Evolutionary conservation across 768 basidiomycete species (phyloP).

Genomic region (Leccinum arenicola): DNA sequence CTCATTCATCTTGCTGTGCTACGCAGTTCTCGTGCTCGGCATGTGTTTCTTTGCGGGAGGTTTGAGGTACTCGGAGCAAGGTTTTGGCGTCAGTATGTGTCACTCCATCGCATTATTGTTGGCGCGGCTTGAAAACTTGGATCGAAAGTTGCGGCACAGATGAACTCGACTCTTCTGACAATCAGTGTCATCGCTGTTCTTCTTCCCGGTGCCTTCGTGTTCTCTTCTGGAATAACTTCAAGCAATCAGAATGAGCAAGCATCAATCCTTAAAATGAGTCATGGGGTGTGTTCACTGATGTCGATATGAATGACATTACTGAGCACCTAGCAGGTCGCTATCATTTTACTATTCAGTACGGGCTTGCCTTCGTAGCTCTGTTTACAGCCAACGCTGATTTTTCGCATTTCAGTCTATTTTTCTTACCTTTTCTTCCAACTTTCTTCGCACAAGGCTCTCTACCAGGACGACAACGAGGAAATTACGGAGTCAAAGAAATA

Average conservation of each 20-base stretch:
- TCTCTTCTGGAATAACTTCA: slow-evolving; percentile 40
- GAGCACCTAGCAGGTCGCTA: slow-evolving; percentile 51
- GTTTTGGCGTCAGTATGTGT: slow-evolving; percentile 63
- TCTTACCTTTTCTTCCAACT: slow-evolving; percentile 80
- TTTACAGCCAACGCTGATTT: slow-evolving; percentile 1
- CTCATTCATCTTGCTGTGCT: background rate
- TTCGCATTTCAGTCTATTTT: slow-evolving; percentile 53
- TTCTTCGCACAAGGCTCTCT: slow-evolving; percentile 74
- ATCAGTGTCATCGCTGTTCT: slow-evolving; percentile 80
- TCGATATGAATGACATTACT: slow-evolving; percentile 2
- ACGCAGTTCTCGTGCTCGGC: slow-evolving; percentile 75
- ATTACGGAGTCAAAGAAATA: slow-evolving; percentile 41
- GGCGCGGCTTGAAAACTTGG: background rate
- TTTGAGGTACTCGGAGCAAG: slow-evolving; percentile 72
- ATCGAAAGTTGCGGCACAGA: slow-evolving; percentile 62
- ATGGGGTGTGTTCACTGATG: slow-evolving; percentile 49
- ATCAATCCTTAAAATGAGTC: slow-evolving; percentile 69
- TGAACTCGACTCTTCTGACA: slow-evolving; percentile 71
- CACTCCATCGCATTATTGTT: background rate
- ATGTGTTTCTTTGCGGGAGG: slow-evolving; percentile 87
- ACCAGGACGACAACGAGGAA: slow-evolving; percentile 43
- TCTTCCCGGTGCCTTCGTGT: slow-evolving; percentile 74
- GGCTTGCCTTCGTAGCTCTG: slow-evolving; percentile 1
- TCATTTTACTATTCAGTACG: slow-evolving; percentile 76
- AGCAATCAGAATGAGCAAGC: slow-evolving; percentile 1